Evolutionary conservation across 371 early-diverging fungal genomes (phyloP), one percentile per base, ranked within the genome.

Genomic region (Sporodiniella umbellata): DNA sequence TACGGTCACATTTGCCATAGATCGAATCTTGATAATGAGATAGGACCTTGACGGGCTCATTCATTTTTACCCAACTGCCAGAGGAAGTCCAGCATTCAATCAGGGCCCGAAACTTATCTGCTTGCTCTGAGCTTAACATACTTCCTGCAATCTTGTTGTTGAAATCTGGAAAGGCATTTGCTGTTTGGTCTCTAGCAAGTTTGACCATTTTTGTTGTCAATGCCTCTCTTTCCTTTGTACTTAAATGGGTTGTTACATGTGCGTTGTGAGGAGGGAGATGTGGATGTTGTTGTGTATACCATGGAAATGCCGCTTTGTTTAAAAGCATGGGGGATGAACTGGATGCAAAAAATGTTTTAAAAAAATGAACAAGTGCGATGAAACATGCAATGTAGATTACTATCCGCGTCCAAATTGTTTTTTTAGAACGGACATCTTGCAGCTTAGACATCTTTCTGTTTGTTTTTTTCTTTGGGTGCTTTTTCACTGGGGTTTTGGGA

Each of bases 21-120:
- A 61, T 5, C 2, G 79, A 64, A 35, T 78, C 79, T 47, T 75
- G 75, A 8, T 70, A 66, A 42, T 78, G 79, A 11, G 37, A 42
- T 51, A 68, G 39, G 4, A 24, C 31, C 30, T 50, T 10, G 1
- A 44, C 18, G 31, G 39, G n/a, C 4, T 24, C 25, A 8, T 42
- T 17, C 44, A 49, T 48, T 12, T 45, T 33, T 4, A 55, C 52
- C 72, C 69, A 66, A 8, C 42, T 19, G 3, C 64, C 63, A 7
- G 53, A 37, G 28, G 40, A 40, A 10, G 63, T 65, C 53, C 70
- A 62, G 31, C 69, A 71, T 15, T 71, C 57, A 4, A 68, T 53
- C 21, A 31, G 8, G 6, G 33, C 7, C 19, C 66, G 48, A n/a
- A 68, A 62, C 12, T 43, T 24, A 8, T 39, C 10, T 11, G 25